phyloP scores from a whole-genome alignment of 345 rosid species.

The Noccaea caerulescens region DNA sequence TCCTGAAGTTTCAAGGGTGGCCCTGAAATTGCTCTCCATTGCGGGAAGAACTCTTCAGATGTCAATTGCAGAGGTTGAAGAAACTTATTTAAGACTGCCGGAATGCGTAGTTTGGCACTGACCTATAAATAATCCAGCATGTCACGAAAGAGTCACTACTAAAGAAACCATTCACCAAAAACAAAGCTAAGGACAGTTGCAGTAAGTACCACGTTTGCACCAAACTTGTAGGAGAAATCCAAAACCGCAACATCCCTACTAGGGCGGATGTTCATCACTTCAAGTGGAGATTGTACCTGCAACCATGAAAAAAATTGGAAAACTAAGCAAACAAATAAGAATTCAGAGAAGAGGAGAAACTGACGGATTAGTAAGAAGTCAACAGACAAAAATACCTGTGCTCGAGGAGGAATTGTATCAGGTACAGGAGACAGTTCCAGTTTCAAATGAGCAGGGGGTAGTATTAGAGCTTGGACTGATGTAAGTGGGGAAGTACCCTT shows the following conservation, averaged over 20 bases:
- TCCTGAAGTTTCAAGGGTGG: slow-evolving; percentile 92
- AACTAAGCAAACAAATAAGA: background rate
- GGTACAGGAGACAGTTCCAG: slow-evolving; percentile 90
- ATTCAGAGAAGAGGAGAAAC: slow-evolving; percentile 39
- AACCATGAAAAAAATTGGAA: slow-evolving; percentile 33
- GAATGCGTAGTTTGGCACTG: slow-evolving; percentile 87
- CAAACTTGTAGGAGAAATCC: slow-evolving; percentile 89
- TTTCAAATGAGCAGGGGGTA: slow-evolving; percentile 91
- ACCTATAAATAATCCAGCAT: slow-evolving; percentile 55
- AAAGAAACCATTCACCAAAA: slow-evolving; percentile 35
- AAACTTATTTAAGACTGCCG: slow-evolving; percentile 93
- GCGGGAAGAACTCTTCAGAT: slow-evolving; percentile 88
- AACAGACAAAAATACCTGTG: slow-evolving; percentile 61
- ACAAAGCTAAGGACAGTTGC: slow-evolving; percentile 24
- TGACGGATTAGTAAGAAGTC: background rate
- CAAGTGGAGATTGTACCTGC: slow-evolving; percentile 97
- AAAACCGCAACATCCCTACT: slow-evolving; percentile 97
- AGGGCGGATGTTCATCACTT: slow-evolving; percentile 78
- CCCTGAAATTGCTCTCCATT: slow-evolving; percentile 97
- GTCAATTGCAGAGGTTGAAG: slow-evolving; percentile 81
- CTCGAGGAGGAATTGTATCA: slow-evolving; percentile 97
- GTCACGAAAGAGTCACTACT: slow-evolving; percentile 22
- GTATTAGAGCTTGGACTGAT: slow-evolving; percentile 77
- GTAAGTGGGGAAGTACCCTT: slow-evolving; percentile 79
- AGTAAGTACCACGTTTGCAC: slow-evolving; percentile 63